Percentiles rank a stretch among this genome's conserved stretches.
Conservation (phyloP, 768 basidiomycete genomes). For the Multifurca ochricompacta region DNA sequence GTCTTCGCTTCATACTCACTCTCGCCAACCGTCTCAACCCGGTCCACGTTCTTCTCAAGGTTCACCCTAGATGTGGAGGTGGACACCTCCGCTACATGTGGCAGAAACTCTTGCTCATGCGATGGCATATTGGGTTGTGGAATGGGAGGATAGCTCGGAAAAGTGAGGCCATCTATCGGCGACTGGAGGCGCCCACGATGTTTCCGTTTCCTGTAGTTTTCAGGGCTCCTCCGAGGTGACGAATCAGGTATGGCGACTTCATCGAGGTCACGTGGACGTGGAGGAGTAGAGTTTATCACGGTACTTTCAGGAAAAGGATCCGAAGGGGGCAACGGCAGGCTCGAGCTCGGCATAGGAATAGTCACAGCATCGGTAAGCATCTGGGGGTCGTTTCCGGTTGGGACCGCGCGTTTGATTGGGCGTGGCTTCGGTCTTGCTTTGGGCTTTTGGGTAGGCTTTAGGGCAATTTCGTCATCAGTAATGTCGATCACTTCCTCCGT, state of each 20-base stretch:
- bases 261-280: constrained; percentile 4
- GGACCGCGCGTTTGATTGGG: constrained; percentile 15
- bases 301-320: constrained; percentile 22
- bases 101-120: constrained; percentile 5
- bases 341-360: constrained; percentile 23
- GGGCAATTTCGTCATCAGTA: constrained; percentile 26
- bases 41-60: neutral
- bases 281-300: constrained; percentile 1
- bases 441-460: constrained; percentile 14
- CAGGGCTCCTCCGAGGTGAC: neutral
- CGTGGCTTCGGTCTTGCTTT: constrained; percentile 12
- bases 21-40: constrained; percentile 10
- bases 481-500: constrained; percentile 25
- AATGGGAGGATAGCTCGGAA: neutral
- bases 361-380: constrained; percentile 20
- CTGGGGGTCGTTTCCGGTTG: constrained; percentile 5
- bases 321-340: constrained; percentile 25
- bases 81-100: neutral
- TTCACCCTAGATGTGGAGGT: neutral
- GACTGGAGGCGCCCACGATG: neutral
- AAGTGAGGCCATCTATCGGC: neutral
- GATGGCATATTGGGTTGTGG: neutral
- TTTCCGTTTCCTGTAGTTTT: constrained; percentile 21
- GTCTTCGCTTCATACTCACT: constrained; percentile 15
- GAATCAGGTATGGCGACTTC: constrained; percentile 5